Conservation (phyloP, 2,329 filamentous ascomycete genomes). For the Pleoardoris graminearum region DNA sequence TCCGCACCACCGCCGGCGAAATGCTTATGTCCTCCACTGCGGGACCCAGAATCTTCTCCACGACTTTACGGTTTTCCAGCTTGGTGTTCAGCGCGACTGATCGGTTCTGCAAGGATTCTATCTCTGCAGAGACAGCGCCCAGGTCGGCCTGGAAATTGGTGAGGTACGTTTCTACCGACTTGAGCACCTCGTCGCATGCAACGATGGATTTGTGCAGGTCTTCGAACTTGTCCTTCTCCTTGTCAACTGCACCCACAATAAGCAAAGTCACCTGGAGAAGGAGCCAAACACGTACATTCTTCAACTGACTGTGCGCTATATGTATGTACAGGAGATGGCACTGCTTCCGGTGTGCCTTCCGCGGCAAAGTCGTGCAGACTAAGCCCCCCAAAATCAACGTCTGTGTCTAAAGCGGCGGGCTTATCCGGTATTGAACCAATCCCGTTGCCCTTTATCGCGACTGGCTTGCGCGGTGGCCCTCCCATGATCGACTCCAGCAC, state of each 20-base stretch:
- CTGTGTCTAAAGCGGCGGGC: constrained; percentile 58
- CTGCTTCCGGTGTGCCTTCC: constrained; percentile 36
- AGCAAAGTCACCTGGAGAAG: constrained; percentile 24
- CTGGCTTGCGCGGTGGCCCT: constrained; percentile 36
- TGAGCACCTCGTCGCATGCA: constrained; percentile 89
- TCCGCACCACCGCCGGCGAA: constrained; percentile 78
- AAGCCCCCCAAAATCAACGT: constrained; percentile 78
- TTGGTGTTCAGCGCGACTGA: constrained; percentile 82
- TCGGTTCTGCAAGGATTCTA: constrained; percentile 86
- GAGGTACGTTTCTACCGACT: constrained; percentile 89
- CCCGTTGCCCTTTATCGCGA: constrained; percentile 15
- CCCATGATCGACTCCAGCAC: constrained; percentile 67
- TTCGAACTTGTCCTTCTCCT: constrained; percentile 82
- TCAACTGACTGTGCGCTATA: constrained; percentile 66
- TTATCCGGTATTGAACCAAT: constrained; percentile 43
- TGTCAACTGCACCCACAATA: constrained; percentile 62
- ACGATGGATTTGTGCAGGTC: constrained; percentile 86
- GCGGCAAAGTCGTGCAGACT: constrained; percentile 73
- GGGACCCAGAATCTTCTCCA: constrained; percentile 85
- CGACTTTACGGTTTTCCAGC: constrained; percentile 83
- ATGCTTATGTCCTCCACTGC: constrained; percentile 91
- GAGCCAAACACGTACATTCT: constrained; percentile 65
- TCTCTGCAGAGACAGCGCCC: constrained; percentile 88
- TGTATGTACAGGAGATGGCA: constrained; percentile 48
- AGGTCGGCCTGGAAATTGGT: constrained; percentile 93